Percentiles rank a stretch among this genome's conserved stretches.
Conservation (phyloP, 2,329 filamentous ascomycete species). For the Fusarium guadeloupense region DNA sequence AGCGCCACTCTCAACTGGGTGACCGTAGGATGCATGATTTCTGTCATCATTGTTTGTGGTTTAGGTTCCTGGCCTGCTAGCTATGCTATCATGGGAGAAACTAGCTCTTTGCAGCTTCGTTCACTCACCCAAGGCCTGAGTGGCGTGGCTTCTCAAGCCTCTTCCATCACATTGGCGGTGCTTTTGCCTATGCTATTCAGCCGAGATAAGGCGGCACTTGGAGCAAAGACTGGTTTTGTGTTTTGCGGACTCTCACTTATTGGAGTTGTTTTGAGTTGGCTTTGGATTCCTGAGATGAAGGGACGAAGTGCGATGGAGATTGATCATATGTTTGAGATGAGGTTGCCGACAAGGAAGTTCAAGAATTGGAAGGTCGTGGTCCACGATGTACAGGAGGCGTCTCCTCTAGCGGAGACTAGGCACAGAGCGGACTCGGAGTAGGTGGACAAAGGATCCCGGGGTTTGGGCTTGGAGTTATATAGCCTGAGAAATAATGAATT, state of each 20-base stretch:
- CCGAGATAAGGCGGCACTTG: slow-evolving; percentile 47
- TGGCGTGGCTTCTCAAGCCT: slow-evolving; percentile 52
- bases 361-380: slow-evolving; percentile 13
- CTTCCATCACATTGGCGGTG: slow-evolving; percentile 44
- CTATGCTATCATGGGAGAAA: slow-evolving; percentile 51
- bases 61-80: slow-evolving; percentile 54
- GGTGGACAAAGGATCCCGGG: too few species aligned
- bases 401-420: background rate
- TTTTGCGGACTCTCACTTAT: slow-evolving; percentile 47
- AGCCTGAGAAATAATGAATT: too few species aligned
- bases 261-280: slow-evolving; percentile 34
- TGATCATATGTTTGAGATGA: slow-evolving; percentile 36
- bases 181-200: slow-evolving; percentile 45
- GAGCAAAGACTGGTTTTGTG: slow-evolving; percentile 53
- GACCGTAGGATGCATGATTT: slow-evolving; percentile 48
- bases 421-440: background rate
- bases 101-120: slow-evolving; percentile 35
- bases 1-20: slow-evolving; percentile 9
- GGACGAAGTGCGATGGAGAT: slow-evolving; percentile 35
- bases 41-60: slow-evolving; percentile 52
- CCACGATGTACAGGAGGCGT: slow-evolving; percentile 15
- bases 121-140: slow-evolving; percentile 49
- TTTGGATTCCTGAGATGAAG: slow-evolving; percentile 39
- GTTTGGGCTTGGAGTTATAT: too few species aligned
- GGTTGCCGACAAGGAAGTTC: slow-evolving; percentile 24